Conservation (phyloP, 2,329 filamentous ascomycete genomes). For the Trichophyton simii region DNA sequence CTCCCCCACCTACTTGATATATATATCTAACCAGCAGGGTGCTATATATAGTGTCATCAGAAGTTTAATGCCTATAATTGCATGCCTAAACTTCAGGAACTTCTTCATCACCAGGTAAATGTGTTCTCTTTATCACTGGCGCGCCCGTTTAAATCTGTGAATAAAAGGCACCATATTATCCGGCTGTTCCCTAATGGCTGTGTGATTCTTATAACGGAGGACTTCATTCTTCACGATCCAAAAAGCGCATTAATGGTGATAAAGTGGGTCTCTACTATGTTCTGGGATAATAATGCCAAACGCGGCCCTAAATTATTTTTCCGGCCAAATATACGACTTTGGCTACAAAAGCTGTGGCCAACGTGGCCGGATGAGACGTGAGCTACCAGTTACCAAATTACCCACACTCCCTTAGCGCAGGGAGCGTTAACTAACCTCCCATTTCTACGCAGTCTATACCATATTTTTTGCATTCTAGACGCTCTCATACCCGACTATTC, state of each 20-base stretch:
- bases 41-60: constrained; percentile 24
- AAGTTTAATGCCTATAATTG: constrained; percentile 21
- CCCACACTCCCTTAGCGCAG: not conserved
- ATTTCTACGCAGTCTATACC: constrained; percentile 4
- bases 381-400: constrained; percentile 6
- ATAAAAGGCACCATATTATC: constrained; percentile 19
- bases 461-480: constrained; percentile 21
- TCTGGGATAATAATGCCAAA: constrained; percentile 14
- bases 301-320: constrained; percentile 29
- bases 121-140: constrained; percentile 27
- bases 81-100: constrained; percentile 18
- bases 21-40: not conserved
- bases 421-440: not conserved
- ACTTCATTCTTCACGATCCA: constrained; percentile 24
- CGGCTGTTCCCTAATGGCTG: constrained; percentile 28
- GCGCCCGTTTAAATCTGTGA: constrained; percentile 17
- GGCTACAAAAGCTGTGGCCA: constrained; percentile 18
- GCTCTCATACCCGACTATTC: constrained; percentile 16
- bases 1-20: not conserved
- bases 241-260: constrained; percentile 23
- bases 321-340: constrained; percentile 25
- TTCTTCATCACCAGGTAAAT: constrained; percentile 18
- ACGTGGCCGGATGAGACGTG: constrained; percentile 15
- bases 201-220: constrained; percentile 31
- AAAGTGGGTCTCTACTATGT: constrained; percentile 23